These are phyloP conservation scores for Oropetium thomaeum DNA, from an alignment of 176 grass and related monocot species.

Conservation along the genomic window DNA sequence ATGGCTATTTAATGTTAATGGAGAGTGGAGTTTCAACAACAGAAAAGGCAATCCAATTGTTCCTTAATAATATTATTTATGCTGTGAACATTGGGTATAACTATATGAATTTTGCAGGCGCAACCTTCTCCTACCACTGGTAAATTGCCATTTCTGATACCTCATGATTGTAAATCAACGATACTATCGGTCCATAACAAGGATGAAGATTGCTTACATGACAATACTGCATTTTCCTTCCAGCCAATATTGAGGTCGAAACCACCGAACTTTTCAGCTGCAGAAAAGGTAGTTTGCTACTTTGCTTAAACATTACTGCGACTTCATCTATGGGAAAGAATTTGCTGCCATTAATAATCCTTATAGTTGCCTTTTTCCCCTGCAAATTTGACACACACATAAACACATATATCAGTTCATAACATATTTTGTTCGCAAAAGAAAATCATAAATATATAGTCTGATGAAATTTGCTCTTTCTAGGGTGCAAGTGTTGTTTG, in stretches of 20 bases:
- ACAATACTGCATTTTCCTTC: slow-evolving; percentile 61
- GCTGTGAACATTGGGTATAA: background rate
- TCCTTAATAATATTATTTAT: background rate
- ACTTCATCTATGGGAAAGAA: background rate
- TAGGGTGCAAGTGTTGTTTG: slow-evolving; percentile 23
- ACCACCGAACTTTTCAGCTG: slow-evolving; percentile 25
- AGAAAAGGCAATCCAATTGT: background rate
- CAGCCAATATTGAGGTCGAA: slow-evolving; percentile 45
- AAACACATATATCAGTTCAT: background rate
- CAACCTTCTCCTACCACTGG: slow-evolving; percentile 88
- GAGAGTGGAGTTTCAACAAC: background rate
- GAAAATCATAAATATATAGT: background rate
- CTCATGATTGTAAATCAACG: slow-evolving; percentile 20
- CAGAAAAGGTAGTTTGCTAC: slow-evolving; percentile 49
- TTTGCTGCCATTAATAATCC: background rate
- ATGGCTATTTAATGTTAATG: background rate
- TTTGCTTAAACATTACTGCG: background rate
- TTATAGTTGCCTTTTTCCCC: background rate
- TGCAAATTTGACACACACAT: background rate
- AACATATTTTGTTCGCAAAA: background rate
- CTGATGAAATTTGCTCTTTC: background rate
- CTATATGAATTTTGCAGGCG: slow-evolving; percentile 49
- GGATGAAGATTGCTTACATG: slow-evolving; percentile 26
- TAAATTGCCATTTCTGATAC: slow-evolving; percentile 58
- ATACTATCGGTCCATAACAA: slow-evolving; percentile 13